Evolutionary conservation across 768 basidiomycete genomes (phyloP).

Genomic region (Mrakia hoshinonis): DNA sequence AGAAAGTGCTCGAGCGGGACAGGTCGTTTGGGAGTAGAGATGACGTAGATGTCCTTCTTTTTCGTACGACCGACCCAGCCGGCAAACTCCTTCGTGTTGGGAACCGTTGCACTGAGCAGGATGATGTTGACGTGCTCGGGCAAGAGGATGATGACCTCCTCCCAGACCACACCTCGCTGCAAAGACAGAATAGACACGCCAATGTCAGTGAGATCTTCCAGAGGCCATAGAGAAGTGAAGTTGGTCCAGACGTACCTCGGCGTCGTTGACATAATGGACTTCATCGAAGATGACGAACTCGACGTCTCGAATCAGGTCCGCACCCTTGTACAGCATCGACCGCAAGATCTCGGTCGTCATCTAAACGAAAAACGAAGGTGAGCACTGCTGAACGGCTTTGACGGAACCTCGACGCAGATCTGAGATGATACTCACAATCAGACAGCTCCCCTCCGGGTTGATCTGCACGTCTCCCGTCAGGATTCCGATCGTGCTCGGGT

Average conservation of each 20-base stretch:
- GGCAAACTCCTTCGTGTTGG: slow-evolving; percentile 95
- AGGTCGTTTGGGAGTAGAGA: slow-evolving; percentile 88
- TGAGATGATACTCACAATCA: slow-evolving; percentile 66
- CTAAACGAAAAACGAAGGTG: slow-evolving; percentile 28
- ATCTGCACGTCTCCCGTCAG: slow-evolving; percentile 98
- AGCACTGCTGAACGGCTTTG: not conserved
- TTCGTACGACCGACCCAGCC: slow-evolving; percentile 99
- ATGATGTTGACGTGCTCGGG: slow-evolving; percentile 99
- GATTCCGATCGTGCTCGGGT: slow-evolving; percentile 82
- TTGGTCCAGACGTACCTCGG: slow-evolving; percentile 58
- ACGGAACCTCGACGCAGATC: not conserved
- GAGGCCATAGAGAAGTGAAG: not conserved
- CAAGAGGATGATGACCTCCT: slow-evolving; percentile 99
- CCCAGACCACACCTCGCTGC: slow-evolving; percentile 98
- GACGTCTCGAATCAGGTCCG: slow-evolving; percentile 94
- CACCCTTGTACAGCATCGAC: slow-evolving; percentile 93
- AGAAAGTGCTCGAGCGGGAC: slow-evolving; percentile 95
- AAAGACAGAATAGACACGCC: not conserved
- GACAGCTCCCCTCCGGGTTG: slow-evolving; percentile 91
- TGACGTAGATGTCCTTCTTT: slow-evolving; percentile 98
- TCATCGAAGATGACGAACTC: slow-evolving; percentile 99
- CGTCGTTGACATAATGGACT: slow-evolving; percentile 98
- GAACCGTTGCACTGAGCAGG: slow-evolving; percentile 89
- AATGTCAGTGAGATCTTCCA: not conserved
- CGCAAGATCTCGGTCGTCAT: slow-evolving; percentile 81